Percentiles rank a stretch among this genome's conserved stretches.
Conservation (phyloP, 305 asterid species). For the Fraxinus sp. region DNA sequence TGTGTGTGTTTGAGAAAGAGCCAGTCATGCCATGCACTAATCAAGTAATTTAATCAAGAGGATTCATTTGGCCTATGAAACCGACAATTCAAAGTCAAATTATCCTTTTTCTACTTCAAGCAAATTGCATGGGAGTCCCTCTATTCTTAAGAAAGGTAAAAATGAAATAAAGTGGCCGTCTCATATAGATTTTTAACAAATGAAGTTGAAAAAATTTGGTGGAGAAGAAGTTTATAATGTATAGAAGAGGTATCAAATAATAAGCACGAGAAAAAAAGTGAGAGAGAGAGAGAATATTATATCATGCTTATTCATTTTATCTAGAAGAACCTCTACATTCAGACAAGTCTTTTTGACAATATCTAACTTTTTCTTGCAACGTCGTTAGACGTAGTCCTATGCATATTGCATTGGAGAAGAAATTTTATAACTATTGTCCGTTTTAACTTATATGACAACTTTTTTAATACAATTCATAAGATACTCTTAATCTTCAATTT, state of each 20-base stretch:
- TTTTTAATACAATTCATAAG: not conserved
- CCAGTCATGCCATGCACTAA: conserved; percentile 3
- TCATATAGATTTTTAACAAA: not conserved
- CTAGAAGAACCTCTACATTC: not conserved
- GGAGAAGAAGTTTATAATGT: not conserved
- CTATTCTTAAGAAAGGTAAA: not conserved
- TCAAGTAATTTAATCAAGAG: not conserved
- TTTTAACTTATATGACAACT: not conserved
- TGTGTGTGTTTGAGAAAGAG: not conserved
- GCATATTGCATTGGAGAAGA: not conserved
- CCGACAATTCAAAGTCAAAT: not conserved
- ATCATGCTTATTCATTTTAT: too few relatives aligned
- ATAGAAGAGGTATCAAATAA: not conserved
- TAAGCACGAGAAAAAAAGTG: not conserved
- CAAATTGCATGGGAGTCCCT: not conserved
- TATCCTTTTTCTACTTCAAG: not conserved
- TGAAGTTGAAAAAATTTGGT: not conserved
- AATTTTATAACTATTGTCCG: not conserved
- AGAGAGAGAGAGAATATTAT: too few relatives aligned
- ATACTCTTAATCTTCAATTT: not conserved
- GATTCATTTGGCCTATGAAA: not conserved
- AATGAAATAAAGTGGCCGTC: not conserved
- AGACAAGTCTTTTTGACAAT: not conserved
- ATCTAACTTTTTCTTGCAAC: not conserved
- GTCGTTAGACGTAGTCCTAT: not conserved